Percentiles rank a stretch among this genome's conserved stretches.
Conservation (phyloP, 768 basidiomycete genomes). For the Suillus subluteus region DNA sequence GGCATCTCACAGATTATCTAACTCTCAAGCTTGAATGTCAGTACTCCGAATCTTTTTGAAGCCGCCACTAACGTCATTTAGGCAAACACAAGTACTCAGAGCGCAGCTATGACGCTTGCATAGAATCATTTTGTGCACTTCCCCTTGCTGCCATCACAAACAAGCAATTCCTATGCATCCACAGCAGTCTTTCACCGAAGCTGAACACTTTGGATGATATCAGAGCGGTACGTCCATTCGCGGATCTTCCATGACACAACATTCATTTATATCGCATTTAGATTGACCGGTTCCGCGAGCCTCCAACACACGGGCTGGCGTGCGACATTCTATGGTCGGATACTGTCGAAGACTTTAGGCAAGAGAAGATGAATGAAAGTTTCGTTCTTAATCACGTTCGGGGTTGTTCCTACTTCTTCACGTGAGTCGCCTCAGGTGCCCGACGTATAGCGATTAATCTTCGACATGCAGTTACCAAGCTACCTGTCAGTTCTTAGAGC, state of each 20-base stretch:
- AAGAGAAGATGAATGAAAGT: constrained; percentile 87
- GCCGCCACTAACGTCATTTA: constrained; percentile 34
- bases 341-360: constrained; percentile 96
- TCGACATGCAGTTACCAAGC: constrained; percentile 85
- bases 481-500: constrained; percentile 94
- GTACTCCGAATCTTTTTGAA: constrained; percentile 8
- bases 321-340: constrained; percentile 99
- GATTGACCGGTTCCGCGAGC: constrained; percentile 98
- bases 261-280: constrained; percentile 33
- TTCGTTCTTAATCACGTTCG: constrained; percentile 97
- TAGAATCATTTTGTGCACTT: constrained; percentile 95
- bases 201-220: constrained; percentile 95
- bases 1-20: constrained; percentile 97
- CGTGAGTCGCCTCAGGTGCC: constrained; percentile 44
- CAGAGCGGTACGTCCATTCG: constrained; percentile 60
- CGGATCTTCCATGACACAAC: neutral
- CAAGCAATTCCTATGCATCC: constrained; percentile 98
- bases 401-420: constrained; percentile 96
- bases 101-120: constrained; percentile 89
- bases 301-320: constrained; percentile 96
- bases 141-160: constrained; percentile 99
- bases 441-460: constrained; percentile 8
- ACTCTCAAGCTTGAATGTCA: constrained; percentile 97
- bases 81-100: constrained; percentile 84
- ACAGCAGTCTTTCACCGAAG: constrained; percentile 94